These are phyloP conservation scores for Maudiozyma bulderi DNA, from an alignment of 805 yeast species.

Conservation along the genomic window DNA sequence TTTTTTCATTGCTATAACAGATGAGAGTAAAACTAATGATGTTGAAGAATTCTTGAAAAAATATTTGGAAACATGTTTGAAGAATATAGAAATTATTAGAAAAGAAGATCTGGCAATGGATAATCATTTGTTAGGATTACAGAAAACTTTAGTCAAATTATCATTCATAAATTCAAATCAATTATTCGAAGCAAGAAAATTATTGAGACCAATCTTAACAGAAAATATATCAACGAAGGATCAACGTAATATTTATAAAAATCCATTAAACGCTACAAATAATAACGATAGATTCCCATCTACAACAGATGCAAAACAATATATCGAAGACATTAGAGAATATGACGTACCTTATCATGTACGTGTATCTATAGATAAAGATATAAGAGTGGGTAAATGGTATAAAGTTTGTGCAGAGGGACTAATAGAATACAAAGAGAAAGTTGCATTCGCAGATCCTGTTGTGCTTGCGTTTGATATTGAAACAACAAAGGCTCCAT, in stretches of 20 bases:
- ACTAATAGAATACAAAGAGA: slow-evolving; percentile 46
- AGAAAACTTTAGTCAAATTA: slow-evolving; percentile 54
- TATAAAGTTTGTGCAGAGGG: slow-evolving; percentile 65
- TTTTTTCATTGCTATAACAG: slow-evolving; percentile 56
- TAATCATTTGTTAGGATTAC: slow-evolving; percentile 77
- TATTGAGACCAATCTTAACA: slow-evolving; percentile 57
- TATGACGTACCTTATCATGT: slow-evolving; percentile 96
- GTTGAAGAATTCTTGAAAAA: slow-evolving; percentile 78
- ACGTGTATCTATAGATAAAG: slow-evolving; percentile 84
- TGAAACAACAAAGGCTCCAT: slow-evolving; percentile 93
- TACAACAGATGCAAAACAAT: slow-evolving; percentile 40
- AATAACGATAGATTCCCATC: slow-evolving; percentile 28
- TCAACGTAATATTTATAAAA: slow-evolving; percentile 52
- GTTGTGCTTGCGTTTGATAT: slow-evolving; percentile 95
- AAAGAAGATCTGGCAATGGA: slow-evolving; percentile 79
- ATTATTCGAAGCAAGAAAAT: slow-evolving; percentile 62
- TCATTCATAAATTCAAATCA: slow-evolving; percentile 68
- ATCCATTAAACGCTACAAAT: slow-evolving; percentile 5
- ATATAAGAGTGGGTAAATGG: slow-evolving; percentile 93
- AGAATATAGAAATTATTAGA: slow-evolving; percentile 41
- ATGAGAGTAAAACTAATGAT: slow-evolving; percentile 39
- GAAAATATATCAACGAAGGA: slow-evolving; percentile 55
- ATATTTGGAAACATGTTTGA: slow-evolving; percentile 53
- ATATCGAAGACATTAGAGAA: slow-evolving; percentile 74
- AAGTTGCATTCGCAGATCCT: slow-evolving; percentile 93